Base-by-base conservation (phyloP, 495 filamentous ascomycete species). In the Peziza echinospora region DNA sequence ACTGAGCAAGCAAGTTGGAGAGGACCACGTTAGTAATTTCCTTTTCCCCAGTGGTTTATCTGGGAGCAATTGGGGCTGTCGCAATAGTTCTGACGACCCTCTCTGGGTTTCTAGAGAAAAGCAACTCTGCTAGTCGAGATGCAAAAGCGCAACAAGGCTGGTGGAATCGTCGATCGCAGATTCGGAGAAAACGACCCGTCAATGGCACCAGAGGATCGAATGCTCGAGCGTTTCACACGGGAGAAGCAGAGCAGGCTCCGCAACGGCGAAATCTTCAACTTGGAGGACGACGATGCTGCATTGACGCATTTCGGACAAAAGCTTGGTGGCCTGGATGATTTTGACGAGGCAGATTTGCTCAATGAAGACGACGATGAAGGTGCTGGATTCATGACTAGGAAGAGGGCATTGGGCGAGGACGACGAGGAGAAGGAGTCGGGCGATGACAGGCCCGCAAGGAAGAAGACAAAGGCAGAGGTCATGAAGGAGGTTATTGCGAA, bases 401-500 rank as follows among this genome's bases (percentile, higher is more conserved):
- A 92, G 63, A 73, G 82, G 53, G 62, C 39, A 62, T 47, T 47
- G n/a, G 60, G 52, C 3, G 60, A 55, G 3, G 71, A 62, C 1
- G 63, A 60, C 4, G 59, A 57, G 11, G 63, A 63, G 23, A 67
- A 60, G 5, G 70, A 65, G 16, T 63, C 66, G 19, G 58, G 59
- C 3, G 71, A 67, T 22, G 69, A 74, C 22, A 53, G 65, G 1
- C 77, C 81, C 0, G 79, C 82, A 50, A 70, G 76, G 39, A 93
- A 93, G 58, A 99, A 93, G 64, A 80, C 76, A 17, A 94, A 87
- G 60, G 74, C 84, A 41, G 89, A 99, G 58, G 82, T 96, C 25
- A 93, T 94, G 79, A 80, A 87, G 53, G 91, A 97, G 62, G 75
- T 96, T 49, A 96, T 96, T 49, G 80, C 85, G 28, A 99, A 96